Evolutionary conservation across 176 grass and related monocot species (phyloP).

Genomic region (Rhipidocladum racemiflorum): DNA sequence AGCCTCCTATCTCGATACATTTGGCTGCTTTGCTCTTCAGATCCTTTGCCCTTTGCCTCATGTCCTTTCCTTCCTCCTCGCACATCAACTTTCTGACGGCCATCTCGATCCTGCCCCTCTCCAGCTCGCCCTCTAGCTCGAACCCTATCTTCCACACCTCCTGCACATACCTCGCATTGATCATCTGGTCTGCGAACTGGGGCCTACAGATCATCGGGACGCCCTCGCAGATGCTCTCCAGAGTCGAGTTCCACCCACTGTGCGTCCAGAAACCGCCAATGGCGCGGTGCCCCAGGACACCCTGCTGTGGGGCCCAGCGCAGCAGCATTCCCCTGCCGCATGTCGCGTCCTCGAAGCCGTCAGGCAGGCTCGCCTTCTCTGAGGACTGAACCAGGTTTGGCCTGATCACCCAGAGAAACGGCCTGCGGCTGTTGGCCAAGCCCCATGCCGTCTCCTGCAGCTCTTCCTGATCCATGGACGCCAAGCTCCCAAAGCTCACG

Average conservation of each 20-base stretch:
- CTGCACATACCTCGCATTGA: slow-evolving; percentile 34
- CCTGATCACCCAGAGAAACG: slow-evolving; percentile 37
- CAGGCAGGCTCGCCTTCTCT: not conserved
- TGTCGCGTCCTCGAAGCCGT: slow-evolving; percentile 11
- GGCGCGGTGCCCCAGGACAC: slow-evolving; percentile 4
- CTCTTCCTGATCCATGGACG: not conserved
- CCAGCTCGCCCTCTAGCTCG: slow-evolving; percentile 12
- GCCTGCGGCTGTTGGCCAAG: not conserved
- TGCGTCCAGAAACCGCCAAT: slow-evolving; percentile 52
- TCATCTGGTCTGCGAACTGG: slow-evolving; percentile 39
- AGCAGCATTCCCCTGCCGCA: slow-evolving; percentile 23
- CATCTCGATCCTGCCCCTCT: not conserved
- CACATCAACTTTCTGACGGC: not conserved
- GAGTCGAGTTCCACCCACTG: slow-evolving; percentile 42
- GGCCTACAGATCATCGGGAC: slow-evolving; percentile 44
- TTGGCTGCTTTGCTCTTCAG: not conserved
- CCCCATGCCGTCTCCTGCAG: slow-evolving; percentile 37
- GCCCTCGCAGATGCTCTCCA: slow-evolving; percentile 44
- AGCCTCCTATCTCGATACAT: slow-evolving; percentile 5
- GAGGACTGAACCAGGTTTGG: not conserved
- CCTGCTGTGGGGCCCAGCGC: slow-evolving; percentile 33
- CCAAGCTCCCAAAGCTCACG: slow-evolving; percentile 47
- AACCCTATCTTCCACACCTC: slow-evolving; percentile 46
- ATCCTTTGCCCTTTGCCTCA: slow-evolving; percentile 7
- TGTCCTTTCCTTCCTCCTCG: slow-evolving; percentile 1